Evolutionary conservation across 129 eudicot genomes (phyloP).

Genomic region (Heracleum sosnowskyi): DNA sequence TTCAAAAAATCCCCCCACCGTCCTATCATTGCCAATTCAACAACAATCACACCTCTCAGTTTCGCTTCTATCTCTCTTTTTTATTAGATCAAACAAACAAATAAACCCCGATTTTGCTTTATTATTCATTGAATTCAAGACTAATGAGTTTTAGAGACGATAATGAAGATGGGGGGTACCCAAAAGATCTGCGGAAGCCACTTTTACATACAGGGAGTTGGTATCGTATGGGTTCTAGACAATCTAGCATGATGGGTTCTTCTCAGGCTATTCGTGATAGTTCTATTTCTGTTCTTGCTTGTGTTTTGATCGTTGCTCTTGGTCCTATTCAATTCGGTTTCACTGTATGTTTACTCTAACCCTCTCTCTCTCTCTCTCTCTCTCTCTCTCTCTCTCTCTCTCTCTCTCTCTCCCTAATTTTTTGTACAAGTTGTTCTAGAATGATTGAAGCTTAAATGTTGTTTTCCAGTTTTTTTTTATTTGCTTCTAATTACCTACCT

Average conservation of each 20-base stretch:
- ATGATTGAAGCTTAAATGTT: neutral
- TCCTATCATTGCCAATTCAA: neutral
- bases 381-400: too few species aligned
- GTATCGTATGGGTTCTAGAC: conserved; percentile 89
- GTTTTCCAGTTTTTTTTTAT: neutral
- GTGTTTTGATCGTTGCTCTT: conserved; percentile 57
- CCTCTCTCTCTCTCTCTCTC: too few species aligned
- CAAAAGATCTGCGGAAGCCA: conserved; percentile 61
- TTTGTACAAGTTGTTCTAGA: too few species aligned
- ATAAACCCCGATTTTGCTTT: neutral
- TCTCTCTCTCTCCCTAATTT: too few species aligned
- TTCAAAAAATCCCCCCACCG: neutral
- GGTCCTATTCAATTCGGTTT: conserved; percentile 80
- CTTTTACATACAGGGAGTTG: conserved; percentile 88
- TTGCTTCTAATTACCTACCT: too few species aligned
- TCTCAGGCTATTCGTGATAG: conserved; percentile 77
- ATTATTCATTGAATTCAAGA: neutral
- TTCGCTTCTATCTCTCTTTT: too few species aligned
- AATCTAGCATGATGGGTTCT: conserved; percentile 75
- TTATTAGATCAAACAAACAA: too few species aligned
- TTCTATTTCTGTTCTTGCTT: conserved; percentile 79
- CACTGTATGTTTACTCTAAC: conserved; percentile 40
- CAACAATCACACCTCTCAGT: too few species aligned
- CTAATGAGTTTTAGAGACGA: neutral
- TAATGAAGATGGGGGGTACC: neutral